phyloP scores from a whole-genome alignment of 768 basidiomycete species.

The Lentinula detonsa region DNA sequence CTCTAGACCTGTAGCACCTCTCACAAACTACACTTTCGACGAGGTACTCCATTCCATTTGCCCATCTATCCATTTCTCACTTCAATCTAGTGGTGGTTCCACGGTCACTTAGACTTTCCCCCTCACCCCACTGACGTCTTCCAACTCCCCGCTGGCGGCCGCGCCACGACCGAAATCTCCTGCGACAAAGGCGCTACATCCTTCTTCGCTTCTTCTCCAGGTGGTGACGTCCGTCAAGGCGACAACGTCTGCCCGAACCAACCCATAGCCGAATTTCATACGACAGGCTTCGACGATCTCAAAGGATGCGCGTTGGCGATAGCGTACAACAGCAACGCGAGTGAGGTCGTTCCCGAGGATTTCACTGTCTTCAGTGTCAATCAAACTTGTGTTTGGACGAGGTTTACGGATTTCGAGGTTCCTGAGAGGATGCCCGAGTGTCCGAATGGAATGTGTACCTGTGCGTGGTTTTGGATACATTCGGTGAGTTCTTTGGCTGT shows the following conservation, averaged over 20 bases:
- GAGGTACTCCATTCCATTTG: not conserved
- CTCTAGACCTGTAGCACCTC: slow-evolving; percentile 8
- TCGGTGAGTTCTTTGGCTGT: slow-evolving; percentile 26
- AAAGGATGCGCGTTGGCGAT: slow-evolving; percentile 68
- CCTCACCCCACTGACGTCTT: slow-evolving; percentile 35
- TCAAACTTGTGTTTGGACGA: slow-evolving; percentile 68
- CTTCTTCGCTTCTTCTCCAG: slow-evolving; percentile 44
- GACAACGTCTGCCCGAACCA: slow-evolving; percentile 49
- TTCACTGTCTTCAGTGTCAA: slow-evolving; percentile 73
- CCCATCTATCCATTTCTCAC: not conserved
- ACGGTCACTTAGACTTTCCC: slow-evolving; percentile 31
- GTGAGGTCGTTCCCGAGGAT: slow-evolving; percentile 55
- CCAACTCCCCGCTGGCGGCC: slow-evolving; percentile 37
- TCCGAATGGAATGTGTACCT: slow-evolving; percentile 55
- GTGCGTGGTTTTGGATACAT: slow-evolving; percentile 75
- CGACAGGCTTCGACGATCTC: slow-evolving; percentile 45
- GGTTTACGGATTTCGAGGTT: slow-evolving; percentile 65
- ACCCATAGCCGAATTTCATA: slow-evolving; percentile 42
- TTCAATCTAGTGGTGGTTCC: slow-evolving; percentile 33
- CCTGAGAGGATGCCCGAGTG: slow-evolving; percentile 66
- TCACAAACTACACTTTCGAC: slow-evolving; percentile 40
- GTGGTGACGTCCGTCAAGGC: slow-evolving; percentile 33
- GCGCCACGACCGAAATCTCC: slow-evolving; percentile 30
- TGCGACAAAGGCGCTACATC: slow-evolving; percentile 35
- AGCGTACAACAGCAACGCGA: slow-evolving; percentile 63